phyloP scores from a whole-genome alignment of 2,329 filamentous ascomycete species.

The Fusarium napiforme region DNA sequence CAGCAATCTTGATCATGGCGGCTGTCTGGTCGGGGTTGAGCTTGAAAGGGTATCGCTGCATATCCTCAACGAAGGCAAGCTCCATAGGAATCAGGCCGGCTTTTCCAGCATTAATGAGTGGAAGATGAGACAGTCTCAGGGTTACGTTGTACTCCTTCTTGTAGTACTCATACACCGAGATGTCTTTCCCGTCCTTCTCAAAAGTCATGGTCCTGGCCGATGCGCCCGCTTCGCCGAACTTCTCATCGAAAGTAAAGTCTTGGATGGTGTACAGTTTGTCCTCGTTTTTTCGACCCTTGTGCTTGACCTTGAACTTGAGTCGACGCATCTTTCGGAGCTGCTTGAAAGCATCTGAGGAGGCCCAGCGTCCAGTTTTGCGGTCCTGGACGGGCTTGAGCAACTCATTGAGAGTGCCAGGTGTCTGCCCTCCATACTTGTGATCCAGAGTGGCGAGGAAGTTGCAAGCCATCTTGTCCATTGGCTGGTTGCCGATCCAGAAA shows the following conservation, averaged over 20 bases:
- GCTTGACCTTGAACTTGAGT: constrained; percentile 66
- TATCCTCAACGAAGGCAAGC: constrained; percentile 61
- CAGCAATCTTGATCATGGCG: constrained; percentile 93
- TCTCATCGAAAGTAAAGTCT: constrained; percentile 59
- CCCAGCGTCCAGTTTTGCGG: constrained; percentile 36
- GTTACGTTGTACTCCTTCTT: constrained; percentile 62
- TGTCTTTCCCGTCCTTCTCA: constrained; percentile 57
- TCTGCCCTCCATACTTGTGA: constrained; percentile 41
- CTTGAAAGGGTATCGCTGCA: constrained; percentile 73
- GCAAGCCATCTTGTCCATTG: constrained; percentile 53
- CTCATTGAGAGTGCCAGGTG: constrained; percentile 43
- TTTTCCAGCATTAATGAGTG: constrained; percentile 67
- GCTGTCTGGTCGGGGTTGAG: constrained; percentile 73
- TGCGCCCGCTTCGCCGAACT: constrained; percentile 58
- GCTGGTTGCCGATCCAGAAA: constrained; percentile 73
- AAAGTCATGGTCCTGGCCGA: constrained; percentile 67
- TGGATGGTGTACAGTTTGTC: constrained; percentile 64
- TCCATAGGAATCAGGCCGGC: constrained; percentile 71
- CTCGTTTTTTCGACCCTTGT: constrained; percentile 58
- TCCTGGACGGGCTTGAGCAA: constrained; percentile 51
- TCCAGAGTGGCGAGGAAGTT: constrained; percentile 50
- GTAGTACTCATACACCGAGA: constrained; percentile 67
- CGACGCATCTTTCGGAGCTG: constrained; percentile 64
- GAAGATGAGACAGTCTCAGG: constrained; percentile 60
- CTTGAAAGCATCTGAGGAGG: constrained; percentile 64